Conservation (phyloP, 2,329 filamentous ascomycete genomes). For the Furcasterigmium sp. region DNA sequence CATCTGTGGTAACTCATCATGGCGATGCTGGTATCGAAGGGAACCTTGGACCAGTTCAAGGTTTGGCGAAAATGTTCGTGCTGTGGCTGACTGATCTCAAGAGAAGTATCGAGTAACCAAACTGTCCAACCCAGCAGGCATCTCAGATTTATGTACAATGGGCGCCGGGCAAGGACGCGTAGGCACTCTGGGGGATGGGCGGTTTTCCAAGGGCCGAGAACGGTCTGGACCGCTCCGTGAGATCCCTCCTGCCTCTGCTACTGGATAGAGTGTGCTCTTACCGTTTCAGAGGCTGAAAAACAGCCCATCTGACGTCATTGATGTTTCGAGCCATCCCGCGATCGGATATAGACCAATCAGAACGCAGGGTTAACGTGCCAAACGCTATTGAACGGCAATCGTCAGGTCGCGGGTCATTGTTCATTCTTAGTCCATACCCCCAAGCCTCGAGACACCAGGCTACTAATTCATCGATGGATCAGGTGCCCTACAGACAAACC, state of each 20-base stretch:
- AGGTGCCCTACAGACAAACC: too few relatives aligned
- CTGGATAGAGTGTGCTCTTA: background rate
- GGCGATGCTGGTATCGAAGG: background rate
- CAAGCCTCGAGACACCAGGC: too few relatives aligned
- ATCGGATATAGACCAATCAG: slow-evolving; percentile 1
- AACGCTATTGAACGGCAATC: too few relatives aligned
- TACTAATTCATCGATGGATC: too few relatives aligned
- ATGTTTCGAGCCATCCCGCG: slow-evolving; percentile 5
- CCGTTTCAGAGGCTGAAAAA: slow-evolving; percentile 1
- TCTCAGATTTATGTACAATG: background rate
- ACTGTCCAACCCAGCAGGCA: background rate
- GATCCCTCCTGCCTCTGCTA: background rate
- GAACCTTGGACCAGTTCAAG: background rate
- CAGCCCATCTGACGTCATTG: slow-evolving; percentile 5
- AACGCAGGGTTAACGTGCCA: too few relatives aligned
- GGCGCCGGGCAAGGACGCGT: background rate
- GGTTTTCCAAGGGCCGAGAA: background rate
- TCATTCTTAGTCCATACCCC: too few relatives aligned
- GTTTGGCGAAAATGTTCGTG: background rate
- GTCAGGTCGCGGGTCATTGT: too few relatives aligned
- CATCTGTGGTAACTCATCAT: background rate
- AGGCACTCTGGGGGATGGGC: background rate
- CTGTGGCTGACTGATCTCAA: too few relatives aligned
- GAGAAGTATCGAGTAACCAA: background rate
- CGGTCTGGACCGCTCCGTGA: background rate